Conservation (phyloP, 2,329 filamentous ascomycete genomes). For the Cordyceps cateniannulata region DNA sequence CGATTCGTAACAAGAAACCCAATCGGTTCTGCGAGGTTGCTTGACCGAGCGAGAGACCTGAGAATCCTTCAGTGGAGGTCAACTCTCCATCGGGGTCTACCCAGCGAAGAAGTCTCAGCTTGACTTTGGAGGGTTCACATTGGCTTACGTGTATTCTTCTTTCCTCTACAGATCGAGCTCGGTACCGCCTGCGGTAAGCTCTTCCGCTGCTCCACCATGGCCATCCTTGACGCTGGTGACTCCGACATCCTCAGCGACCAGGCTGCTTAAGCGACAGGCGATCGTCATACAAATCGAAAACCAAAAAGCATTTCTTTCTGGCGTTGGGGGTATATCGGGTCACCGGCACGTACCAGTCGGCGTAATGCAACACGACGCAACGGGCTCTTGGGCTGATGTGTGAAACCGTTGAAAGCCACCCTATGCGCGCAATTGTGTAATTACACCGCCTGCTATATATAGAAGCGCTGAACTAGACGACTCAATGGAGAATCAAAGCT, state of each 20-base stretch:
- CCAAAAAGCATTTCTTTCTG: slow-evolving; percentile 22
- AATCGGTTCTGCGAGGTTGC: slow-evolving; percentile 12
- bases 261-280: slow-evolving; percentile 44
- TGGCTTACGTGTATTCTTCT: slow-evolving; percentile 47
- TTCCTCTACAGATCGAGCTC: slow-evolving; percentile 74
- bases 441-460: background rate
- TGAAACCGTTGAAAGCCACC: slow-evolving; percentile 5
- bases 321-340: slow-evolving; percentile 38
- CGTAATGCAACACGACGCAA: slow-evolving; percentile 27
- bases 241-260: slow-evolving; percentile 90
- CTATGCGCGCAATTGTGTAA: background rate
- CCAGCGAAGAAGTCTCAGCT: slow-evolving; percentile 83
- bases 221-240: slow-evolving; percentile 94
- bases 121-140: slow-evolving; percentile 82
- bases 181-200: slow-evolving; percentile 98
- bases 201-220: slow-evolving; percentile 96
- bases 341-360: slow-evolving; percentile 32
- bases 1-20: slow-evolving; percentile 12
- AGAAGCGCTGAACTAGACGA: slow-evolving; percentile 12
- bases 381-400: slow-evolving; percentile 13
- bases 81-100: slow-evolving; percentile 42
- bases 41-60: background rate
- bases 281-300: slow-evolving; percentile 9
- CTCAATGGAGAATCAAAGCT: slow-evolving; percentile 18
- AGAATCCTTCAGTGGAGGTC: background rate